Evolutionary conservation across 306 rosid species (phyloP), one percentile per base, ranked within the genome.

Genomic region (Coriaria nepalensis): DNA sequence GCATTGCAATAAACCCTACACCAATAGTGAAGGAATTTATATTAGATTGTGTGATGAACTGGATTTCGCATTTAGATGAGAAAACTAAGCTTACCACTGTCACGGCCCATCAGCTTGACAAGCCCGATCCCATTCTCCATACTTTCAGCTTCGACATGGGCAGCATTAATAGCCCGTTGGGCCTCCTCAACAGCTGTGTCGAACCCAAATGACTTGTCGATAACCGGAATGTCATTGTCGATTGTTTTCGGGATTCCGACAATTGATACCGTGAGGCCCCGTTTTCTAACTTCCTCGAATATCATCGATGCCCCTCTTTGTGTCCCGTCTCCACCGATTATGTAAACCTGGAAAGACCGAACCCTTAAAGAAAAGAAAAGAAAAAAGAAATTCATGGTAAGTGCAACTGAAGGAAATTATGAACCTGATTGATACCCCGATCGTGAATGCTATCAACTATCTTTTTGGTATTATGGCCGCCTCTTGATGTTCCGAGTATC

Each of bases 111-210:
- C 62, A 86, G 58, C 78, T 86, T 86, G 59, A 86, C 93, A 40
- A 86, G 68, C 40, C 93, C 95, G 38, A 86, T 76, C 39, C 95
- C 78, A 59, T 81, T 81, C 63, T 86, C 93, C 50, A 81, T 9
- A 50, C 95, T 86, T 49, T 49, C 77, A 51, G 93, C 66, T 78
- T 86, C 95, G 49, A 86, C 93, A 60, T 81, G 95, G 7, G 95
- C 95, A 11, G 95, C 95, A 68, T 86, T 86, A 53, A 86, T 86
- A 15, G 95, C 95, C 12, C 95, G 93, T 52, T 86, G 95, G 39
- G 95, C 95, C 70, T 86, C 95, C 72, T 86, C 95, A 55, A 86
- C 95, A 38, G 95, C 95, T 37, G 93, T 71, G 73, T 86, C 95
- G 55, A 86, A 86, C 40, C 95, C 93, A 10, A 85, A 85, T 41